A percentile compares a stretch with the other conserved stretches of the same genome.
Evolutionary conservation across 192 early-diverging fungal species (phyloP).

Genomic region (Coemansia sp.): DNA sequence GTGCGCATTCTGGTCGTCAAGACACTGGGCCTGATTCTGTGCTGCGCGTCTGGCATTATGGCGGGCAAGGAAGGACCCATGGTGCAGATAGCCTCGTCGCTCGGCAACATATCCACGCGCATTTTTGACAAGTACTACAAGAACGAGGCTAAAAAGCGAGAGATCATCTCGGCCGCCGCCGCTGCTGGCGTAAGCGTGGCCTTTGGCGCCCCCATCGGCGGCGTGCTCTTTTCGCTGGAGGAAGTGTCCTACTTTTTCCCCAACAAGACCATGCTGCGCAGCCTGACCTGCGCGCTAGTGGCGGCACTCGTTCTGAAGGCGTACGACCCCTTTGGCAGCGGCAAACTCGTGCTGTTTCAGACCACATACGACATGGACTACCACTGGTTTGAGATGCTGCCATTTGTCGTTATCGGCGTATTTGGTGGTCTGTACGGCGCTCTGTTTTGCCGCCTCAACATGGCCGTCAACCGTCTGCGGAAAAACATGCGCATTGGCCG

Average conservation of each 20-base stretch:
- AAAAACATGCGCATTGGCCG: slow-evolving; percentile 65
- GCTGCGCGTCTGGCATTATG: slow-evolving; percentile 78
- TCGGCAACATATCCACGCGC: slow-evolving; percentile 80
- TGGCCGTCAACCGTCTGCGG: slow-evolving; percentile 64
- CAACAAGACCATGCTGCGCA: slow-evolving; percentile 61
- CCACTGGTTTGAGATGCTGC: slow-evolving; percentile 67
- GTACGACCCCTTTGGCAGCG: slow-evolving; percentile 51
- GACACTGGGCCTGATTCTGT: slow-evolving; percentile 79
- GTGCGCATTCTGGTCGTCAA: slow-evolving; percentile 88
- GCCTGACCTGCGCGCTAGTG: slow-evolving; percentile 66
- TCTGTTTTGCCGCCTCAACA: slow-evolving; percentile 70
- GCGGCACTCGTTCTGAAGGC: slow-evolving; percentile 55
- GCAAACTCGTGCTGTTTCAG: slow-evolving; percentile 58
- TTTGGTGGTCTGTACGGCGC: slow-evolving; percentile 82
- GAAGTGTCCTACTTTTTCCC: slow-evolving; percentile 84
- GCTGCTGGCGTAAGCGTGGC: slow-evolving; percentile 93
- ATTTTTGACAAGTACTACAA: slow-evolving; percentile 87
- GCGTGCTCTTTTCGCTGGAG: slow-evolving; percentile 90
- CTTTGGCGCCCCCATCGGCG: slow-evolving; percentile 95
- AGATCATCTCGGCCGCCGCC: slow-evolving; percentile 87
- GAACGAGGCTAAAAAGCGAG: slow-evolving; percentile 91
- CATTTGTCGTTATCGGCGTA: slow-evolving; percentile 64
- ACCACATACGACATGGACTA: slow-evolving; percentile 64
- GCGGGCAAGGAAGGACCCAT: slow-evolving; percentile 93
- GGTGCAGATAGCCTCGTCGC: slow-evolving; percentile 85